Evolutionary conservation across 176 grass and related monocot species (phyloP).

Genomic region (Aegilops umbellulata): DNA sequence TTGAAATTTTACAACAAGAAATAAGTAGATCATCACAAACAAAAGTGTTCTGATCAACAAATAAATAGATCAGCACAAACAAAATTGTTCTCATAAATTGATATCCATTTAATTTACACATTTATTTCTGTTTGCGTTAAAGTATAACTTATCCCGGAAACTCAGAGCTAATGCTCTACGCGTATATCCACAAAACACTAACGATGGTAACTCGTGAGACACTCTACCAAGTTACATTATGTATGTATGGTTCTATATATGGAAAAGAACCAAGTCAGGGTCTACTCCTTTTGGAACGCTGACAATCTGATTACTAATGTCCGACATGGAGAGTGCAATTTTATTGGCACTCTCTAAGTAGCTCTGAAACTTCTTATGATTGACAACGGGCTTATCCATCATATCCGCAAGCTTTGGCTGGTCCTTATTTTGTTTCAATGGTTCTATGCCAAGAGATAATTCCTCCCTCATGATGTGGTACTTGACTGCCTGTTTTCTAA

Average conservation of each 20-base stretch:
- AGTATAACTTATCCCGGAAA: background rate
- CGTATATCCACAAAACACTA: background rate
- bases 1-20: background rate
- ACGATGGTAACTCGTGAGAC: background rate
- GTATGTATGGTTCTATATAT: slow-evolving; percentile 24
- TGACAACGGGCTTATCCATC: background rate
- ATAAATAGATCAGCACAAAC: too few relatives aligned
- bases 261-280: slow-evolving; percentile 52
- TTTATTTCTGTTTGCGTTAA: background rate
- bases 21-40: background rate
- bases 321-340: slow-evolving; percentile 42
- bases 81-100: background rate
- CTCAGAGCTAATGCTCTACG: background rate
- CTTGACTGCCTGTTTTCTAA: slow-evolving; percentile 38
- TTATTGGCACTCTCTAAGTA: slow-evolving; percentile 52
- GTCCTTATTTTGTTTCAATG: background rate
- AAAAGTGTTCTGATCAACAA: background rate
- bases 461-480: slow-evolving; percentile 45
- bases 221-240: background rate
- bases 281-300: slow-evolving; percentile 51
- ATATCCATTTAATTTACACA: background rate
- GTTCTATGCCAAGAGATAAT: background rate
- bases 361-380: slow-evolving; percentile 26
- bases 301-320: slow-evolving; percentile 22
- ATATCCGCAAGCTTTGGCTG: slow-evolving; percentile 1